phyloP scores from a whole-genome alignment of 2,329 filamentous ascomycete genomes.

The Westerdykella sp. region DNA sequence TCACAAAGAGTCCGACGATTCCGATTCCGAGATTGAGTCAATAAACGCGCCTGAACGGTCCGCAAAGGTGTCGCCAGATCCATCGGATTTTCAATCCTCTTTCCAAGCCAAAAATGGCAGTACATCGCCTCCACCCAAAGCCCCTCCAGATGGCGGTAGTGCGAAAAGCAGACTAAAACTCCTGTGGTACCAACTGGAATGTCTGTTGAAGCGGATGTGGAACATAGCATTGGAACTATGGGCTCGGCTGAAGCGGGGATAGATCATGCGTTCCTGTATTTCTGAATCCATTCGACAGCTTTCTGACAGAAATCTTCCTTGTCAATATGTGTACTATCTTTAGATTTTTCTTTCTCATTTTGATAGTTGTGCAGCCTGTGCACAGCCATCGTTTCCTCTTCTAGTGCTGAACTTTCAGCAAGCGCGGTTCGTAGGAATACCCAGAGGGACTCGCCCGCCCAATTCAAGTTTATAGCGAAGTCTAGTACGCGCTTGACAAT shows the following conservation, averaged over 20 bases:
- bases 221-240: not conserved
- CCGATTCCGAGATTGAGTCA: not conserved
- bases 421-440: constrained; percentile 25
- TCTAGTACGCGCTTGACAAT: constrained; percentile 20
- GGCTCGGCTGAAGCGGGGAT: not conserved
- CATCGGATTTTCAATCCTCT: constrained; percentile 9
- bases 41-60: not conserved
- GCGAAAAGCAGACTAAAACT: not conserved
- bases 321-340: constrained; percentile 1
- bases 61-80: constrained; percentile 5
- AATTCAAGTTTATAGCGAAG: constrained; percentile 16
- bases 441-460: constrained; percentile 30
- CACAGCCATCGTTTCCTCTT: too few relatives aligned
- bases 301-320: constrained; percentile 1
- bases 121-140: not conserved
- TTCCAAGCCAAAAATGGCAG: not conserved
- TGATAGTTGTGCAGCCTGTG: constrained; percentile 1
- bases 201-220: constrained; percentile 2
- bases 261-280: constrained; percentile 2
- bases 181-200: not conserved
- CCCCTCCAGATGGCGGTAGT: constrained; percentile 1
- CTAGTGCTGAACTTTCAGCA: constrained; percentile 6
- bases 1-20: constrained; percentile 2
- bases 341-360: constrained; percentile 2
- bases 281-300: constrained; percentile 14